Evolutionary conservation across 2,329 filamentous ascomycete genomes (phyloP), one percentile per base, ranked within the genome.

Genomic region (Dactylellina parvicollis): DNA sequence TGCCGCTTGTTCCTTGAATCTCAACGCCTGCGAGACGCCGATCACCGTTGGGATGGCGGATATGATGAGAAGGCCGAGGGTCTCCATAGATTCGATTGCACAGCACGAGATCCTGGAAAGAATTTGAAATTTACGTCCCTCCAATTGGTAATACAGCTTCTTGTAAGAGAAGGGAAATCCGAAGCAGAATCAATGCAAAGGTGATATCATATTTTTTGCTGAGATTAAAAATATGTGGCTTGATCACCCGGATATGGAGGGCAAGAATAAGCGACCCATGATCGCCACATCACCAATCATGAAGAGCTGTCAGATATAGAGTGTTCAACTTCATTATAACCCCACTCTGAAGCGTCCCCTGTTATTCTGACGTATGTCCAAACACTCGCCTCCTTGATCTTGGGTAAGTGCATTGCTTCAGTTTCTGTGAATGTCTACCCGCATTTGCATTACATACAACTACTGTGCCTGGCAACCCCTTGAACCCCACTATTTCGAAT

Each of bases 1-100:
- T 7, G 57, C 70, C 2, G 69, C 69, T 38, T 74, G 49, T 24
- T 74, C 70, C 18, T 74, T 62, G 56, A 57, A 74, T 44, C 70
- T 50, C 16, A 74, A 50, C 9, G 62, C 70, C 34, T 74, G 70
- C 8, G 62, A 62, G 34, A 74, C 70, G 55, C 70, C 70, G 54
- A 74, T 74, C 34, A 74, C 70, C 10, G 70, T 74, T 22, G 70
- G 70, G 20, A 74, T 74, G 18, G 70, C 50, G 20, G 70, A 62
- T 42, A 74, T 74, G 28, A 74, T 64, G 9, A 74, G 26, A 12
- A 69, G 42, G 8, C 60, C 69, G 12, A 73, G 30, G 12, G 60
- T 66, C 22, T 73, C 69, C 69, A 73, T 73, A 55, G 61, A 14
- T 40, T 36, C 26, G 32, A 12, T 38, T 54, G 34, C 32, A 32